Evolutionary conservation across 2,329 filamentous ascomycete species (phyloP).

Genomic region (Ophiostoma montium): DNA sequence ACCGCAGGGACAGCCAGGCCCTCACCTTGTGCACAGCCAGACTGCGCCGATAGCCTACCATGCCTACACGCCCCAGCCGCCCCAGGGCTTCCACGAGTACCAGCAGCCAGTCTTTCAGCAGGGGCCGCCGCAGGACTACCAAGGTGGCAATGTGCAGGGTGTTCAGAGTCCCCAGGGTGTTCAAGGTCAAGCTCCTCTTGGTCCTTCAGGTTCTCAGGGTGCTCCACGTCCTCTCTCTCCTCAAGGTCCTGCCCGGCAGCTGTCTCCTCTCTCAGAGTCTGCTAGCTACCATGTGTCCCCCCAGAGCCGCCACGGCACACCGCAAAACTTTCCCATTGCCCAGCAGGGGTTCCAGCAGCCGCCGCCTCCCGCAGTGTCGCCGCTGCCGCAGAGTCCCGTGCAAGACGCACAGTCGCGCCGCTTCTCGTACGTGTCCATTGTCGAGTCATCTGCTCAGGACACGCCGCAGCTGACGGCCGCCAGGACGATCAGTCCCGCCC

Average conservation of each 20-base stretch:
- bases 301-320: constrained; percentile 6
- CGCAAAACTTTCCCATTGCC: constrained; percentile 1
- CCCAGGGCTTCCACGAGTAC: not conserved
- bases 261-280: not conserved
- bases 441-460: not conserved
- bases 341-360: constrained; percentile 4
- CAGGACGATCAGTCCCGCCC: not conserved
- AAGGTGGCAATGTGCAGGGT: not conserved
- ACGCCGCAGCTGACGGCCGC: not conserved
- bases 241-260: not conserved
- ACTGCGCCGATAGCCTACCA: not conserved
- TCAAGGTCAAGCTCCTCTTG: not conserved
- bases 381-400: not conserved
- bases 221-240: not conserved
- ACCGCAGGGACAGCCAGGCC: no score
- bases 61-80: not conserved
- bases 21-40: not conserved
- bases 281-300: constrained; percentile 5
- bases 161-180: not conserved
- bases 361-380: not conserved
- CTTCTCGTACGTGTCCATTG: not conserved
- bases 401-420: not conserved
- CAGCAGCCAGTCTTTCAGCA: not conserved
- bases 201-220: not conserved
- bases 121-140: not conserved